Conservation (phyloP, 2,329 filamentous ascomycete genomes). For the Ophioceras dolichostomum region DNA sequence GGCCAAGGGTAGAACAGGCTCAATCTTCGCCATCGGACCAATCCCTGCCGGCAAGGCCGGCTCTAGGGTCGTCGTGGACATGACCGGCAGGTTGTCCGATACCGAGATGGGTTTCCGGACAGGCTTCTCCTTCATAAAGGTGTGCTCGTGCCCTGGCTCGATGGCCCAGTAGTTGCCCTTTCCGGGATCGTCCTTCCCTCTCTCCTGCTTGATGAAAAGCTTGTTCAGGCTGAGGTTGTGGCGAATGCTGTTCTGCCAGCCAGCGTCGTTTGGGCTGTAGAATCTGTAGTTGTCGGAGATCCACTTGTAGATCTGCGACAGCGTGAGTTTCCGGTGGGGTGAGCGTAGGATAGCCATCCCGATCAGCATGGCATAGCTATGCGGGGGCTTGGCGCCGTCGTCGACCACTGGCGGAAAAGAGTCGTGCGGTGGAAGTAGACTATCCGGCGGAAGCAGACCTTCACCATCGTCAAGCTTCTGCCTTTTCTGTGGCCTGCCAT, state of each 20-base stretch:
- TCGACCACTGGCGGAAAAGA: constrained; percentile 76
- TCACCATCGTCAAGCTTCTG: constrained; percentile 45
- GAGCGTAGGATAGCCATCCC: constrained; percentile 93
- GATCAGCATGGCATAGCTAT: constrained; percentile 91
- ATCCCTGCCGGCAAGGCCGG: constrained; percentile 33
- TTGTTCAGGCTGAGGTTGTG: constrained; percentile 97
- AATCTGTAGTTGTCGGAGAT: constrained; percentile 91
- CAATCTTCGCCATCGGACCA: too few relatives aligned
- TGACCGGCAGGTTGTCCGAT: constrained; percentile 45
- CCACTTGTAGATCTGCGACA: constrained; percentile 98
- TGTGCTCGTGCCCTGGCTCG: constrained; percentile 73
- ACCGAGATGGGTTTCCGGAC: constrained; percentile 43
- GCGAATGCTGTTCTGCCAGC: constrained; percentile 98
- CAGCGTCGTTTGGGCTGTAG: constrained; percentile 66
- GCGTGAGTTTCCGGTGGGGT: constrained; percentile 68
- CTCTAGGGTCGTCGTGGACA: constrained; percentile 44
- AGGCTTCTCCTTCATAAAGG: constrained; percentile 82
- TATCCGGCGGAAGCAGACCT: too few relatives aligned
- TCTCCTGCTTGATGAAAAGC: constrained; percentile 88
- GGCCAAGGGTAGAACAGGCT: too few relatives aligned
- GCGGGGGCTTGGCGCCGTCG: constrained; percentile 77
- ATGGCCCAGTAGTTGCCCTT: constrained; percentile 98
- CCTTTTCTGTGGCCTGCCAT: constrained; percentile 57
- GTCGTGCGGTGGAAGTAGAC: constrained; percentile 51
- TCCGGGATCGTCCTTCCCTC: constrained; percentile 92